Evolutionary conservation across 2,329 filamentous ascomycete genomes (phyloP).

Genomic region (Trichoderma guizhouense): DNA sequence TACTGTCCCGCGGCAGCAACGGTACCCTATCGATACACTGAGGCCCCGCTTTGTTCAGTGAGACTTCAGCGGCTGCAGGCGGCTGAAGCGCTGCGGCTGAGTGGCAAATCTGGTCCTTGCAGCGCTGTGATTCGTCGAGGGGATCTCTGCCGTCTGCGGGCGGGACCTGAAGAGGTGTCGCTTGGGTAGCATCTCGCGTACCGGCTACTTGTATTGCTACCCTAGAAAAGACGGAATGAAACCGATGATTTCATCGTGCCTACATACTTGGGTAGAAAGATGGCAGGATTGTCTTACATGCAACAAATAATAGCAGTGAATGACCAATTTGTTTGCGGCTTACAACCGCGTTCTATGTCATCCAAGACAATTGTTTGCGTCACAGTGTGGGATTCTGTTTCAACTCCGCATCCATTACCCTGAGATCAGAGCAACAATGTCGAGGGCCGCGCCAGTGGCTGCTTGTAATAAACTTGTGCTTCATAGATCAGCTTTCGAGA

Average conservation of each 20-base stretch:
- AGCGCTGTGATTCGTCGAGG: not conserved
- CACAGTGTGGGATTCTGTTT: not conserved
- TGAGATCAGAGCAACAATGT: not conserved
- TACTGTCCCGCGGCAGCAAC: not conserved
- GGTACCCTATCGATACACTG: not conserved
- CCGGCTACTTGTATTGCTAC: not conserved
- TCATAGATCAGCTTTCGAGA: not conserved
- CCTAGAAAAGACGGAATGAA: not conserved
- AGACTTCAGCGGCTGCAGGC: constrained; percentile 2
- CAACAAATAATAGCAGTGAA: not conserved
- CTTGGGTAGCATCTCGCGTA: not conserved
- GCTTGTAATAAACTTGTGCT: not conserved
- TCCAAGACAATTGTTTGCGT: not conserved
- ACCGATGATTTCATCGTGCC: not conserved
- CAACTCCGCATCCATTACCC: not conserved
- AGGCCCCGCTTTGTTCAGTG: not conserved
- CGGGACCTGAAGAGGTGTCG: not conserved
- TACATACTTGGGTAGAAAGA: not conserved
- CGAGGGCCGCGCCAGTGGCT: not conserved
- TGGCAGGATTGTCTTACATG: not conserved
- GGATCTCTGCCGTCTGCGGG: not conserved
- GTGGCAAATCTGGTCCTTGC: not conserved
- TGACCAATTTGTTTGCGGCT: not conserved
- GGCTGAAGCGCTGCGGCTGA: not conserved
- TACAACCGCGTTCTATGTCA: not conserved